Evolutionary conservation across 139 green algal species (phyloP).

Genomic region (Chlamydomonas urium): DNA sequence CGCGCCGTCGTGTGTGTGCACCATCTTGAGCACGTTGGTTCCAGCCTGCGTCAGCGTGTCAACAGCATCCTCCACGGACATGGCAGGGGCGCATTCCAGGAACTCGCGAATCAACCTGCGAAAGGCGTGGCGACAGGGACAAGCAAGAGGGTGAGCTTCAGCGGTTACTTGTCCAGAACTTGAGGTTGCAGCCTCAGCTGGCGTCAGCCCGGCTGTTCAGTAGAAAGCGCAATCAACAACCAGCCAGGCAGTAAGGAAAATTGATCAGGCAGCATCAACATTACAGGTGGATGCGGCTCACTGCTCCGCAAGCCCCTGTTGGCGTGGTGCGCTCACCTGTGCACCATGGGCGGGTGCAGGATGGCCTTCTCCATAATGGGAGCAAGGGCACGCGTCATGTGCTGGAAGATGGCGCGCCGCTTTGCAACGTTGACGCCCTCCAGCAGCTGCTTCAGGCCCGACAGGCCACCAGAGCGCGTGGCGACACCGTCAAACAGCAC

Average conservation of each 20-base stretch:
- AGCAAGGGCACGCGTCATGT: constrained; percentile 50
- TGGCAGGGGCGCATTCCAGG: constrained; percentile 55
- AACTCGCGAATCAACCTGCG: constrained; percentile 77
- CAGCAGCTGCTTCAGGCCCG: constrained; percentile 52
- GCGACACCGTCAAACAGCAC: constrained; percentile 59
- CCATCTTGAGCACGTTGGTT: constrained; percentile 75
- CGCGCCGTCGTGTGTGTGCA: constrained; percentile 83
- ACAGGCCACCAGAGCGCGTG: constrained; percentile 12
- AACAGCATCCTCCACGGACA: constrained; percentile 65
- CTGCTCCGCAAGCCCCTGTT: no score
- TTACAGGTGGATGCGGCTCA: no score
- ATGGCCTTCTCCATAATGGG: constrained; percentile 86
- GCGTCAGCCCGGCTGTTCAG: no score
- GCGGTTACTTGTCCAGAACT: no score
- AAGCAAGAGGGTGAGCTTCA: no score
- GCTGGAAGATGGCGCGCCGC: constrained; percentile 53
- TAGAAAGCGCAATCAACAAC: no score
- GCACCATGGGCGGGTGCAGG: constrained; percentile 70
- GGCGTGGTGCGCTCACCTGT: no score
- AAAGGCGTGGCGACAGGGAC: no score
- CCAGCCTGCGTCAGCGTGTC: constrained; percentile 62
- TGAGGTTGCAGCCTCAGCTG: no score
- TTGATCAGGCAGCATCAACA: no score
- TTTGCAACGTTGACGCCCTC: constrained; percentile 36
- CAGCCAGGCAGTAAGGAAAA: no score